Conservation (phyloP, 805 yeast genomes). For the Wickerhamomyces alni region DNA sequence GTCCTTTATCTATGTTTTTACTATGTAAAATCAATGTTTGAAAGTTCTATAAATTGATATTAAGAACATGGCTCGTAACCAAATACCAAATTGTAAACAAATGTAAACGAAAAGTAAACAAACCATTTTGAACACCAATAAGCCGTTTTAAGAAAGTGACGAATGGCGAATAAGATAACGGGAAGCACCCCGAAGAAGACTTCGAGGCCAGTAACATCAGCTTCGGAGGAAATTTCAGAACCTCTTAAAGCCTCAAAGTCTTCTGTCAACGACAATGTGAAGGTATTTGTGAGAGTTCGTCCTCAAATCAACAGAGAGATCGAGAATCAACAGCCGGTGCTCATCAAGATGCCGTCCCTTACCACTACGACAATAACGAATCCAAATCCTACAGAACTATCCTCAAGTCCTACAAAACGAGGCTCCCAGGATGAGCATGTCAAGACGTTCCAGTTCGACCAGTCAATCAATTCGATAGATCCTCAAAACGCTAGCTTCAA, state of each 20-base stretch:
- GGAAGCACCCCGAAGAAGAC: too few species aligned
- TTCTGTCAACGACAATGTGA: slow-evolving; percentile 30
- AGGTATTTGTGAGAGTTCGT: slow-evolving; percentile 48
- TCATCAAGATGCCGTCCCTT: slow-evolving; percentile 15
- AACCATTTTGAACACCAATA: too few species aligned
- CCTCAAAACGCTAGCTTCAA: slow-evolving; percentile 28
- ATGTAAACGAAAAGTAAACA: not conserved
- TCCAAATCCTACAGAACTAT: slow-evolving; percentile 6
- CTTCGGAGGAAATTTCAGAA: too few species aligned
- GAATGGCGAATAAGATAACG: too few species aligned
- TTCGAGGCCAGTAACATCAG: not conserved
- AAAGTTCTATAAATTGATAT: slow-evolving; percentile 5
- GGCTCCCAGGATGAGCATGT: slow-evolving; percentile 3
- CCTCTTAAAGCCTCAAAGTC: too few species aligned
- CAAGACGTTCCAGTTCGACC: slow-evolving; percentile 44
- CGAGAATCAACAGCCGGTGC: slow-evolving; percentile 7
- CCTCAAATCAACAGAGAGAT: slow-evolving; percentile 28
- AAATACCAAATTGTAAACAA: not conserved
- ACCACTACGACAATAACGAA: slow-evolving; percentile 8
- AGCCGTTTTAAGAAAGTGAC: too few species aligned
- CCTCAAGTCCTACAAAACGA: slow-evolving; percentile 11
- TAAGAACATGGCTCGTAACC: not conserved
- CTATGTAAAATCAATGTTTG: too few species aligned
- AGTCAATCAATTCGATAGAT: slow-evolving; percentile 44
- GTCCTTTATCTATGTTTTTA: too few species aligned